These are phyloP conservation scores for Agaricales sp. DNA, from an alignment of 1,284 basidiomycete genomes.

Conservation along the genomic window DNA sequence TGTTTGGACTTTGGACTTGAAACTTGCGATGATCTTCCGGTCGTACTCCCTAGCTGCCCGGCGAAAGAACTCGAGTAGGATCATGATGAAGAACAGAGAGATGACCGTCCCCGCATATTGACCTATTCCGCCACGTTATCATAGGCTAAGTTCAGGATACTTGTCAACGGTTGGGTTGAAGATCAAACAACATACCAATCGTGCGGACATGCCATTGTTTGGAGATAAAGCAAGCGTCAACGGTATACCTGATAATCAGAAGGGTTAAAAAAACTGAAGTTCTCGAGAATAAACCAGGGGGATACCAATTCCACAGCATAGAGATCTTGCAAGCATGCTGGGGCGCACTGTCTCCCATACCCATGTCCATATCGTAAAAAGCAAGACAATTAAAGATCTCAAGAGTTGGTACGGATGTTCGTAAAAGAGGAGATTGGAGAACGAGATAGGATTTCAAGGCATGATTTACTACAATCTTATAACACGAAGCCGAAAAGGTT, in stretches of 20 bases:
- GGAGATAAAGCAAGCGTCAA: slow-evolving; percentile 14
- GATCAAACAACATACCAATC: slow-evolving; percentile 7
- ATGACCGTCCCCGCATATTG: slow-evolving; percentile 12
- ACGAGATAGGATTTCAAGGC: too few species aligned
- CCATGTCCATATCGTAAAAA: not conserved
- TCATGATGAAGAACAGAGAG: slow-evolving; percentile 11
- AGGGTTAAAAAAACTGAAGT: slow-evolving; percentile 8
- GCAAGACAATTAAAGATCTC: too few species aligned
- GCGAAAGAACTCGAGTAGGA: slow-evolving; percentile 12
- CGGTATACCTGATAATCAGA: slow-evolving; percentile 14
- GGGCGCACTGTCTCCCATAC: not conserved
- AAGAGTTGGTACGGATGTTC: too few species aligned
- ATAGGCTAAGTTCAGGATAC: too few species aligned
- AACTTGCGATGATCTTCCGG: slow-evolving; percentile 7
- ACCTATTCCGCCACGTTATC: slow-evolving; percentile 3
- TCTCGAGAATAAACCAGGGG: not conserved
- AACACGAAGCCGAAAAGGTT: too few species aligned
- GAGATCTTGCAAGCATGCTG: not conserved
- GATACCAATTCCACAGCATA: not conserved
- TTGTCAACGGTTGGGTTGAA: too few species aligned
- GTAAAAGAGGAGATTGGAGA: not conserved
- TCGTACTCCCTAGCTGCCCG: slow-evolving; percentile 12
- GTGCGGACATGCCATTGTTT: slow-evolving; percentile 12
- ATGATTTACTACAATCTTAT: too few species aligned
- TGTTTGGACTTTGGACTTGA: not conserved